phyloP scores from a whole-genome alignment of 2,329 filamentous ascomycete genomes.

The Shiraia sp. region DNA sequence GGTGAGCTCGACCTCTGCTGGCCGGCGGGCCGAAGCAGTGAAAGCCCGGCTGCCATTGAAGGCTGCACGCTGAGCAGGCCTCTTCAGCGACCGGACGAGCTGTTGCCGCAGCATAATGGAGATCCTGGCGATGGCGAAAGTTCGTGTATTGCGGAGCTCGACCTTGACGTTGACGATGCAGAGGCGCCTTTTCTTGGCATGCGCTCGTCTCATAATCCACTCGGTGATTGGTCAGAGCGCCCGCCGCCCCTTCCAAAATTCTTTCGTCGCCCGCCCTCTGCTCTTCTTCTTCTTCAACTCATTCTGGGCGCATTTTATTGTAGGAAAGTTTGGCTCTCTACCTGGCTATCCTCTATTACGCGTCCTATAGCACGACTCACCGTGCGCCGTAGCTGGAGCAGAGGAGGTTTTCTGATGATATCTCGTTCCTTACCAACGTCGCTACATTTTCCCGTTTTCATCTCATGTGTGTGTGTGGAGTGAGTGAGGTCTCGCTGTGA shows the following conservation, averaged over 20 bases:
- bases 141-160: constrained; percentile 26
- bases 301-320: constrained; percentile 69
- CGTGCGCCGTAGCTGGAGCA: constrained; percentile 68
- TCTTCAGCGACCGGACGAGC: constrained; percentile 64
- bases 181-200: constrained; percentile 17
- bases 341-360: constrained; percentile 65
- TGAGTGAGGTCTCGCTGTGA: neutral
- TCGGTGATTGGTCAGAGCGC: constrained; percentile 39
- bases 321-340: constrained; percentile 58
- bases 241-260: constrained; percentile 30
- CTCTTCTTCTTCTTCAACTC: constrained; percentile 53
- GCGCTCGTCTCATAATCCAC: constrained; percentile 16
- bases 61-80: constrained; percentile 56
- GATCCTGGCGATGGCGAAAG: constrained; percentile 35
- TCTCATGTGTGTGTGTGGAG: neutral
- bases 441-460: constrained; percentile 54
- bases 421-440: constrained; percentile 69
- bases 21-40: constrained; percentile 75
- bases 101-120: constrained; percentile 66
- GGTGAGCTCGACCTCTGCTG: constrained; percentile 94
- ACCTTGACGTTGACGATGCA: constrained; percentile 28
- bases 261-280: constrained; percentile 15
- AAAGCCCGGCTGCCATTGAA: constrained; percentile 74
- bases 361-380: constrained; percentile 61
- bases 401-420: constrained; percentile 62